These are phyloP conservation scores for Echium plantagineum DNA, from an alignment of 257 asterid genomes.

Conservation along the genomic window DNA sequence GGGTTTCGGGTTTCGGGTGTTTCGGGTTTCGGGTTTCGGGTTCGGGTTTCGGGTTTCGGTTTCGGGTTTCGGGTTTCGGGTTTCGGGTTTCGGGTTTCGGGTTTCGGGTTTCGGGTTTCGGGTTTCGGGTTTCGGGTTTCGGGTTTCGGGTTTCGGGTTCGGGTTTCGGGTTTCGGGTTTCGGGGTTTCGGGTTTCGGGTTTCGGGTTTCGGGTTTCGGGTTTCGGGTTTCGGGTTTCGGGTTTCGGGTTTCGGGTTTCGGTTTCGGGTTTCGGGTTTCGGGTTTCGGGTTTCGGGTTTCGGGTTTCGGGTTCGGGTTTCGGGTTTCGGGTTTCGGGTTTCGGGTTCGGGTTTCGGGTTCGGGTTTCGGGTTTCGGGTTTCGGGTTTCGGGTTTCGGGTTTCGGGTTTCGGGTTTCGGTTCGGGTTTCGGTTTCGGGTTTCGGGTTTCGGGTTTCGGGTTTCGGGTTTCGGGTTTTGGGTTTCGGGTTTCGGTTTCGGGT, in stretches of 20 bases:
- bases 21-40: no score
- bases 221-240: background rate
- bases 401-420: background rate
- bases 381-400: background rate
- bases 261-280: background rate
- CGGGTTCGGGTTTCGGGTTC: background rate
- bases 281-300: background rate
- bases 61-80: background rate
- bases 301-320: background rate
- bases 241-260: background rate
- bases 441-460: background rate
- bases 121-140: background rate
- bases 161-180: background rate
- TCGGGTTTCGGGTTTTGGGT: background rate
- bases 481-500: background rate
- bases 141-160: background rate
- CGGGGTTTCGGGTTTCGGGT: background rate
- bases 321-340: background rate
- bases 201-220: background rate
- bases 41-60: no score
- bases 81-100: background rate
- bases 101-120: background rate
- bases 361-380: no score
- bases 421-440: background rate
- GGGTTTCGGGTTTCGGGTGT: no score